Evolutionary conservation across 768 basidiomycete genomes (phyloP).

Genomic region (Suillus spraguei): DNA sequence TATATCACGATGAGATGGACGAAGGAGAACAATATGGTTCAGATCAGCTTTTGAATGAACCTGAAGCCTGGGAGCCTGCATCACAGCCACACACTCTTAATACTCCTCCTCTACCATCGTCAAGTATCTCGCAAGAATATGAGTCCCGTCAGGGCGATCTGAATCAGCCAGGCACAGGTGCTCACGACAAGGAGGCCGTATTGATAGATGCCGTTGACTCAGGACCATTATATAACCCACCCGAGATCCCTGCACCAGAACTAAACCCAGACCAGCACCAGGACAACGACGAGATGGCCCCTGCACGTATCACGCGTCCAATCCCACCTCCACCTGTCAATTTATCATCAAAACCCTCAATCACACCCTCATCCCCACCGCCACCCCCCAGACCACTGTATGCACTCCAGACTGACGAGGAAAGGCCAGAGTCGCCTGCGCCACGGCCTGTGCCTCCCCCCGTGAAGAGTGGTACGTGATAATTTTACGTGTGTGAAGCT

Average conservation of each 20-base stretch:
- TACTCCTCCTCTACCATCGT: neutral
- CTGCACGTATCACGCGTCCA: constrained; percentile 33
- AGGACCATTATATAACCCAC: neutral
- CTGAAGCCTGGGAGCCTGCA: neutral
- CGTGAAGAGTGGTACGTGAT: constrained; percentile 29
- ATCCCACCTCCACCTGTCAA: constrained; percentile 37
- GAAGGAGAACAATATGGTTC: neutral
- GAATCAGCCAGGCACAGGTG: constrained; percentile 5
- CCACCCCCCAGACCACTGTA: constrained; percentile 20
- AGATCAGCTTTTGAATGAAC: neutral
- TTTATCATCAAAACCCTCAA: constrained; percentile 23
- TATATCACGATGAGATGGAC: constrained; percentile 3
- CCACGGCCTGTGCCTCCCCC: constrained; percentile 34
- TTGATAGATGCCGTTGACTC: neutral
- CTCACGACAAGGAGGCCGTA: neutral
- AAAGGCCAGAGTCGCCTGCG: constrained; percentile 30
- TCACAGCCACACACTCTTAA: neutral
- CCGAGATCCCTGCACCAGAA: neutral
- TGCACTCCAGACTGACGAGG: constrained; percentile 22
- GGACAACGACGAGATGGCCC: constrained; percentile 30
- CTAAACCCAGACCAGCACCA: constrained; percentile 9
- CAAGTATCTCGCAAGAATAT: neutral
- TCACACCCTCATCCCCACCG: constrained; percentile 19
- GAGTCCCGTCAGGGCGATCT: neutral
- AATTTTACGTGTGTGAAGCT: neutral